Conservation (phyloP, 148 eudicot genomes). For the Amaranthus hypochondriacus region DNA sequence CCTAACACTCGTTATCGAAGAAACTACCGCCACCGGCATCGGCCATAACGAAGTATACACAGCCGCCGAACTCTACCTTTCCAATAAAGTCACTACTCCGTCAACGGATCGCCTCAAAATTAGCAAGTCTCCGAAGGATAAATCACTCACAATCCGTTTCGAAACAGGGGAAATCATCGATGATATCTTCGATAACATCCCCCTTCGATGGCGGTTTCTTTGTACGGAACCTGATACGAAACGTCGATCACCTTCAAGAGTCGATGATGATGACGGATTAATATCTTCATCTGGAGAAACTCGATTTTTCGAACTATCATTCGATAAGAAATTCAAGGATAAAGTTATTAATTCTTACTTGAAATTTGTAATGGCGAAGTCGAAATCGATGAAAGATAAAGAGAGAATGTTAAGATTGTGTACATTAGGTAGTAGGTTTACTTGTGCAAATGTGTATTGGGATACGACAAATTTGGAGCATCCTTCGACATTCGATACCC, state of each 20-base stretch:
- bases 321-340: slow-evolving; percentile 37
- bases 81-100: slow-evolving; percentile 38
- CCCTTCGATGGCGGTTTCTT: slow-evolving; percentile 38
- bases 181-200: slow-evolving; percentile 28
- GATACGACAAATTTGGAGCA: slow-evolving; percentile 36
- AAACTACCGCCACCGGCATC: slow-evolving; percentile 25
- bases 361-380: slow-evolving; percentile 27
- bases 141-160: slow-evolving; percentile 33
- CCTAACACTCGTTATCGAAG: slow-evolving; percentile 51
- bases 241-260: neutral
- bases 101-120: slow-evolving; percentile 38
- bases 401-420: slow-evolving; percentile 34
- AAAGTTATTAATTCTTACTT: slow-evolving; percentile 28
- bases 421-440: slow-evolving; percentile 23
- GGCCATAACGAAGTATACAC: slow-evolving; percentile 46
- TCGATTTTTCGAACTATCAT: slow-evolving; percentile 39
- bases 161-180: slow-evolving; percentile 33
- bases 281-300: neutral
- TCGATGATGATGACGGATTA: slow-evolving; percentile 1
- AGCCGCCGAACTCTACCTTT: slow-evolving; percentile 46
- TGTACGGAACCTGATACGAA: slow-evolving; percentile 28
- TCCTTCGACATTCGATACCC: slow-evolving; percentile 44
- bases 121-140: slow-evolving; percentile 43
- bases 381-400: slow-evolving; percentile 24
- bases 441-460: slow-evolving; percentile 17